phyloP scores from a whole-genome alignment of 345 rosid genomes.

The Leavenworthia alabamica region DNA sequence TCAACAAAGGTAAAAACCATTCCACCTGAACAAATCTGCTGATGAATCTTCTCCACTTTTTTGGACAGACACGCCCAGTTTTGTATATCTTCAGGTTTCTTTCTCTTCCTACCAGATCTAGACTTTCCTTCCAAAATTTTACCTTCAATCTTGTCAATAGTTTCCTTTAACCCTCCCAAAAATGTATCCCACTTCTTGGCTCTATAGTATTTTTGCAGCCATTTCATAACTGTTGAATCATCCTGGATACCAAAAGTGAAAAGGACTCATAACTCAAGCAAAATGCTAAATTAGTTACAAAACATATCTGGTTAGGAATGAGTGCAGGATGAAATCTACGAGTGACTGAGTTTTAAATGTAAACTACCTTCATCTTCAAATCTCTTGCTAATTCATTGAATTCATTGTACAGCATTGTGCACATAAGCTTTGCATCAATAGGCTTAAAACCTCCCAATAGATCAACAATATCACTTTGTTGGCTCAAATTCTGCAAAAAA shows the following conservation, averaged over 20 bases:
- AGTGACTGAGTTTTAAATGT: not conserved
- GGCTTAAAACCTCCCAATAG: slow-evolving; percentile 97
- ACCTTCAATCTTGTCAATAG: slow-evolving; percentile 29
- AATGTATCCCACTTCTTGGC: slow-evolving; percentile 57
- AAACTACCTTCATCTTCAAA: slow-evolving; percentile 46
- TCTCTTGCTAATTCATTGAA: slow-evolving; percentile 53
- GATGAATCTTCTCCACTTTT: slow-evolving; percentile 45
- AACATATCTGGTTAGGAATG: not conserved
- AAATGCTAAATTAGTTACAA: not conserved
- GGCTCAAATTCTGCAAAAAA: slow-evolving; percentile 77
- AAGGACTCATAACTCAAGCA: slow-evolving; percentile 16
- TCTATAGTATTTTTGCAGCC: slow-evolving; percentile 39
- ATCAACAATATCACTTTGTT: slow-evolving; percentile 93
- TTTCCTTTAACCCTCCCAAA: slow-evolving; percentile 43
- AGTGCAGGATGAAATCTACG: not conserved
- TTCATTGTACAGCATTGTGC: slow-evolving; percentile 64
- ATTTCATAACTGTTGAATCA: slow-evolving; percentile 32
- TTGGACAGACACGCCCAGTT: slow-evolving; percentile 49
- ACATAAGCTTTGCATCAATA: slow-evolving; percentile 57
- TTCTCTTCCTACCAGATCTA: slow-evolving; percentile 58
- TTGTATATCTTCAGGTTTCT: slow-evolving; percentile 39
- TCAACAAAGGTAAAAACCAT: slow-evolving; percentile 93
- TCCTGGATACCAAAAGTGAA: slow-evolving; percentile 40
- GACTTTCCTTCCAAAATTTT: slow-evolving; percentile 21
- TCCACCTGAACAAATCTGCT: slow-evolving; percentile 69